Conservation (phyloP, 2,329 filamentous ascomycete genomes). For the Neonectria punicea region DNA sequence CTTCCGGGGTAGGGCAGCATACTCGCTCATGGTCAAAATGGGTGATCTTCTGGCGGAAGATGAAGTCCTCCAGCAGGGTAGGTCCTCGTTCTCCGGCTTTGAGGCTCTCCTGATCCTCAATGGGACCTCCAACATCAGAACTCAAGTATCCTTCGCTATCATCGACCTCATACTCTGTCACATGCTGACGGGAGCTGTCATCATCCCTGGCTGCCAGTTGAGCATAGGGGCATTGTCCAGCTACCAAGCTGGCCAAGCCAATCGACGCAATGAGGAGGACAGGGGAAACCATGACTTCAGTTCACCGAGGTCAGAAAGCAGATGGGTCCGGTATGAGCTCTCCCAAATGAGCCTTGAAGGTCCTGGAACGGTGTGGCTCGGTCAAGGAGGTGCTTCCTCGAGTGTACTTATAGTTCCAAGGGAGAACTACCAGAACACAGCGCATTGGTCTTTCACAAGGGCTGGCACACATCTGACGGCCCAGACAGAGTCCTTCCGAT, state of each 20-base stretch:
- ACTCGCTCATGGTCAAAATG: constrained; percentile 78
- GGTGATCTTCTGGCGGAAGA: constrained; percentile 77
- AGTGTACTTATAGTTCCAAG: constrained; percentile 30
- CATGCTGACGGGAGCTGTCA: constrained; percentile 45
- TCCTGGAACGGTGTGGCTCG: not conserved
- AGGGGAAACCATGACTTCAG: constrained; percentile 41
- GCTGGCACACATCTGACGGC: not conserved
- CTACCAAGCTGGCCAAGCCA: constrained; percentile 41
- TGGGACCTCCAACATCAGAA: constrained; percentile 74
- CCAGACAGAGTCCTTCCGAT: constrained; percentile 3
- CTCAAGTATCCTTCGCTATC: constrained; percentile 69
- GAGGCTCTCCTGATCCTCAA: constrained; percentile 73
- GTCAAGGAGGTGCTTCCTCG: not conserved
- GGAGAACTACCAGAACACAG: not conserved
- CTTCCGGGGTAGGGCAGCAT: constrained; percentile 36
- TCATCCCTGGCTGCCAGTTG: constrained; percentile 41
- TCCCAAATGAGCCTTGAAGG: not conserved
- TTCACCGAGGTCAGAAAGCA: not conserved
- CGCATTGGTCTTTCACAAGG: not conserved
- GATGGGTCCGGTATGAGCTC: not conserved
- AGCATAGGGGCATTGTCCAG: constrained; percentile 50
- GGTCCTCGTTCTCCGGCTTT: constrained; percentile 74
- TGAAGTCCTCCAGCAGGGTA: constrained; percentile 77
- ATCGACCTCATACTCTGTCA: constrained; percentile 56
- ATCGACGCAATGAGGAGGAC: constrained; percentile 37